These are phyloP conservation scores for Haplosporangium gracile DNA, from an alignment of 192 early-diverging fungal species.

Conservation along the genomic window DNA sequence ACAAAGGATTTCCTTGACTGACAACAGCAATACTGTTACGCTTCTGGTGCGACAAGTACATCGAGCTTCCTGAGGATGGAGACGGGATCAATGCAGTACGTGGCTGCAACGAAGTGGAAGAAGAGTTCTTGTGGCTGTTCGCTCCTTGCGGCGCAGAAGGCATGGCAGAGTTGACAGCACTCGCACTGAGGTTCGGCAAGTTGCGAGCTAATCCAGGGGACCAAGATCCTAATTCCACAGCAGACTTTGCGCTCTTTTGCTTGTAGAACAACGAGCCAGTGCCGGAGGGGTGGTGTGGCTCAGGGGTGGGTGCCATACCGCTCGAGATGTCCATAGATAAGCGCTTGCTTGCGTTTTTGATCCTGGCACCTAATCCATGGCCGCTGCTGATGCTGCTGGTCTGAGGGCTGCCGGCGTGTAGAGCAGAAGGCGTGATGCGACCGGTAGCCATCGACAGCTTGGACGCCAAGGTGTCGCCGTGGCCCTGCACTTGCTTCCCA, in stretches of 20 bases:
- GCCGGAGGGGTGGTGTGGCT: neutral
- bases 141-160: slow-evolving; percentile 10
- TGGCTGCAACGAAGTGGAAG: neutral
- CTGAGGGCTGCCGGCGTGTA: slow-evolving; percentile 2
- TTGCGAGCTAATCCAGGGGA: slow-evolving; percentile 19
- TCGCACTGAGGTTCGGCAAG: neutral
- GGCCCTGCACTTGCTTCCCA: slow-evolving; percentile 20
- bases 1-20: neutral
- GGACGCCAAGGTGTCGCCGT: no score
- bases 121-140: slow-evolving; percentile 4
- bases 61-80: slow-evolving; percentile 1
- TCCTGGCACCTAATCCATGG: slow-evolving; percentile 25
- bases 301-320: neutral
- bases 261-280: slow-evolving; percentile 39
- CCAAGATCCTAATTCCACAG: slow-evolving; percentile 40
- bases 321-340: slow-evolving; percentile 37
- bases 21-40: slow-evolving; percentile 8
- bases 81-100: slow-evolving; percentile 3
- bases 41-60: slow-evolving; percentile 25
- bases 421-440: slow-evolving; percentile 21
- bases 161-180: neutral
- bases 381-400: slow-evolving; percentile 14
- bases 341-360: slow-evolving; percentile 49
- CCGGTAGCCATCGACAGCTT: slow-evolving; percentile 6
- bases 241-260: slow-evolving; percentile 40